Base-by-base conservation (phyloP, 1,284 basidiomycete genomes). In the Cryptococcus neoformans region DNA sequence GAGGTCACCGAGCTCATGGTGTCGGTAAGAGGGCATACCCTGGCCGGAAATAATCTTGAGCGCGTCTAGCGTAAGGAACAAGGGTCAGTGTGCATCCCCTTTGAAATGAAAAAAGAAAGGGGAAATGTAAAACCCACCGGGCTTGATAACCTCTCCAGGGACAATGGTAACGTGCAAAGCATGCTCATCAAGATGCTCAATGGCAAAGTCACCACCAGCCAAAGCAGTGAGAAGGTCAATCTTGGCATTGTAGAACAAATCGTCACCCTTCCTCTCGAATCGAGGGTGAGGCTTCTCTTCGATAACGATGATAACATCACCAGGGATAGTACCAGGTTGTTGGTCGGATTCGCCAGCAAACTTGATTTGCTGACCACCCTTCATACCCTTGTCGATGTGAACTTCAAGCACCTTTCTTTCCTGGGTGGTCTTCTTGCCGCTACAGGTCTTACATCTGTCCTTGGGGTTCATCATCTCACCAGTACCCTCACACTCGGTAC, bases 311-410 rank as follows among this genome's bases (percentile, higher is more conserved):
- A 98, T 85, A 16, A 99, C 96, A 67, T 99, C 96, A 65, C 96
- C 96, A 1, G 96, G 88, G 57, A 90, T 84, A 41, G 90, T 87
- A 40, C 84, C 87, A 5, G 96, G 95, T 6, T 91, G 86, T 78
- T 99, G 95, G 77, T 99, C 96, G 69, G 90, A 93, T 81, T 99
- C 96, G 58, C 96, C 95, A 58, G 83, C 79, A 80, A 99, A 99
- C 57, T 85, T 87, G 77, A 99, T 93, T 21, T 92, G 94, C 80
- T 98, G 93, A 37, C 96, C 96, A 56, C 89, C 88, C 81, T 92
- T 92, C 96, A 99, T 99, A 56, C 96, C 96, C 83, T 95, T 97
- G 84, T 99, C 96, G 83, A 99, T 91, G 76, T 97, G 92, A 34
- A 99, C 96, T 80, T 99, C 96, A 69, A 99, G 82, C 64, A 98